Evolutionary conservation across 352 stramenopile genomes (phyloP).

Genomic region (Pythium grandisporangium): DNA sequence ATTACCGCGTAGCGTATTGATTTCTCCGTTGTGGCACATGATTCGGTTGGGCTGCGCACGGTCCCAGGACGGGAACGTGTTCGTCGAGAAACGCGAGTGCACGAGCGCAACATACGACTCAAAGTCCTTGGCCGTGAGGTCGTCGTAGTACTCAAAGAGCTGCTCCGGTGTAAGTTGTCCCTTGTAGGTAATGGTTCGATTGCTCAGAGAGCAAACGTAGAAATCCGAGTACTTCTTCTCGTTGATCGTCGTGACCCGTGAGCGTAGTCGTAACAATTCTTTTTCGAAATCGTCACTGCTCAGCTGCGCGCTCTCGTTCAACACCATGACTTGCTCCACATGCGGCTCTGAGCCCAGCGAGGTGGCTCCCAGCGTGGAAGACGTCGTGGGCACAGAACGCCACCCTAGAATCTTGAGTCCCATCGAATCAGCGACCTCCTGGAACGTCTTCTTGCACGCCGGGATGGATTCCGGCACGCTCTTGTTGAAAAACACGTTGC

Average conservation of each 20-base stretch:
- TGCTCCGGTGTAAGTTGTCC: conserved; percentile 95
- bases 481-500: conserved; percentile 87
- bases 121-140: conserved; percentile 69
- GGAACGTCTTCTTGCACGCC: conserved; percentile 85
- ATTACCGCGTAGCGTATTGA: conserved; percentile 97
- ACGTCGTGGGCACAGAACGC: conserved; percentile 90
- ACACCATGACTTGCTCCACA: conserved; percentile 93
- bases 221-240: conserved; percentile 82
- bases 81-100: conserved; percentile 97
- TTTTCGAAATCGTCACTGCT: conserved; percentile 88
- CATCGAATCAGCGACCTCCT: conserved; percentile 70
- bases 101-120: conserved; percentile 92
- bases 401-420: conserved; percentile 91
- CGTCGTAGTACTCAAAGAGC: conserved; percentile 64
- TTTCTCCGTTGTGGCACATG: conserved; percentile 98
- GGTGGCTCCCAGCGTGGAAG: conserved; percentile 89
- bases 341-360: conserved; percentile 90
- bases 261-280: conserved; percentile 62
- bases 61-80: conserved; percentile 97
- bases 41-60: conserved; percentile 94
- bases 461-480: conserved; percentile 61
- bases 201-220: conserved; percentile 93
- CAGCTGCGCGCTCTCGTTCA: conserved; percentile 55
- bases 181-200: conserved; percentile 96
- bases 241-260: conserved; percentile 45